Evolutionary conservation across 306 rosid genomes (phyloP).

Genomic region (Heteromeles arbutifolia): DNA sequence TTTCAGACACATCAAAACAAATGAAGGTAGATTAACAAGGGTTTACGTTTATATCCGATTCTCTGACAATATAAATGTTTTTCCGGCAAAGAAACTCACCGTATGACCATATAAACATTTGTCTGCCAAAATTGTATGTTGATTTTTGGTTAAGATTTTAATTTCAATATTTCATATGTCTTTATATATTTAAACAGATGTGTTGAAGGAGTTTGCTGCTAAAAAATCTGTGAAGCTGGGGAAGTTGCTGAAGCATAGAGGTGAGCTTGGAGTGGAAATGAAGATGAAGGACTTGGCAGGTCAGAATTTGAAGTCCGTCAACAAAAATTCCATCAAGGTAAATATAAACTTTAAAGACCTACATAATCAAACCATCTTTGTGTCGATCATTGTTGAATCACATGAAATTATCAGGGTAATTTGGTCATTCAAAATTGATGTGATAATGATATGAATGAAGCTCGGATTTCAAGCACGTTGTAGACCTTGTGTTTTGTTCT

Average conservation of each 20-base stretch:
- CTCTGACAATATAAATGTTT: too few relatives aligned
- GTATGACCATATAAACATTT: not conserved
- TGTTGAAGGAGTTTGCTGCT: slow-evolving; percentile 84
- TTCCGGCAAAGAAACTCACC: too few relatives aligned
- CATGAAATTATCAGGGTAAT: not conserved
- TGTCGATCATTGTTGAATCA: not conserved
- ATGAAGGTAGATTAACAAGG: too few relatives aligned
- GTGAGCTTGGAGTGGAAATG: slow-evolving; percentile 34
- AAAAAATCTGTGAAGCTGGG: slow-evolving; percentile 77
- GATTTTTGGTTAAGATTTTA: not conserved
- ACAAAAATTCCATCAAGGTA: slow-evolving; percentile 27
- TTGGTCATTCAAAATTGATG: not conserved
- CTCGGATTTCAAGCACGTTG: not conserved
- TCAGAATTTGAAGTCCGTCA: slow-evolving; percentile 25
- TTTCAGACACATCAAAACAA: too few relatives aligned
- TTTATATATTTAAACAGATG: slow-evolving; percentile 36
- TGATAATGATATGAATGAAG: not conserved
- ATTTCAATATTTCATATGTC: not conserved
- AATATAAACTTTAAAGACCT: not conserved
- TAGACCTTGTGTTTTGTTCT: not conserved
- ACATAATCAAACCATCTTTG: not conserved
- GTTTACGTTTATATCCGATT: not conserved
- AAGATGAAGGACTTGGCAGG: slow-evolving; percentile 34
- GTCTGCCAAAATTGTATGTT: not conserved
- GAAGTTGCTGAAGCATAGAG: slow-evolving; percentile 55